These are phyloP conservation scores for Vinca minor DNA, from an alignment of 257 asterid species.

Conservation along the genomic window DNA sequence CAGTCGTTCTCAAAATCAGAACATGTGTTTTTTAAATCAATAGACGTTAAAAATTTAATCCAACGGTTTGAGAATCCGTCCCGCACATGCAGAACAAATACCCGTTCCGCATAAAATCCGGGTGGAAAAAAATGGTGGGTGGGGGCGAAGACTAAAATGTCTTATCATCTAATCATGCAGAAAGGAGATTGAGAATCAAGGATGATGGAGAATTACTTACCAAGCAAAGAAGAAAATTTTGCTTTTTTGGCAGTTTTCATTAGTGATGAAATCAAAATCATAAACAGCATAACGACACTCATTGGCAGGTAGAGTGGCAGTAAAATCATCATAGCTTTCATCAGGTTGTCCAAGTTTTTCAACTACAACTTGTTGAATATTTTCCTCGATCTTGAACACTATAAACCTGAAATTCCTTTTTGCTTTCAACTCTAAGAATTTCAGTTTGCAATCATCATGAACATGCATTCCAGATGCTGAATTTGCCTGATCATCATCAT, in stretches of 20 bases:
- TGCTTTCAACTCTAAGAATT: slow-evolving; percentile 59
- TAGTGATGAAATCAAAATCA: slow-evolving; percentile 68
- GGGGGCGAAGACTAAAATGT: too few relatives aligned
- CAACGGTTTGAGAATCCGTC: too few relatives aligned
- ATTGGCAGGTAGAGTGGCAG: slow-evolving; percentile 44
- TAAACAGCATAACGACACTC: slow-evolving; percentile 85
- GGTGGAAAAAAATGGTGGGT: too few relatives aligned
- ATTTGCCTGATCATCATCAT: slow-evolving; percentile 42
- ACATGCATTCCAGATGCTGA: slow-evolving; percentile 75
- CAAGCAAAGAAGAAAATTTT: slow-evolving; percentile 77
- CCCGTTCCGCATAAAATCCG: too few relatives aligned
- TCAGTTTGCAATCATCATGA: slow-evolving; percentile 63
- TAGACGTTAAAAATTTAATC: too few relatives aligned
- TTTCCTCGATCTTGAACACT: slow-evolving; percentile 49
- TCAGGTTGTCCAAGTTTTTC: slow-evolving; percentile 62
- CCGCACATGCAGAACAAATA: too few relatives aligned
- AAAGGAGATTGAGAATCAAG: too few relatives aligned
- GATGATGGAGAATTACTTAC: too few relatives aligned
- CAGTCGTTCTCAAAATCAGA: too few relatives aligned
- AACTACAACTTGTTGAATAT: slow-evolving; percentile 47
- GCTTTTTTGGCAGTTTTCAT: slow-evolving; percentile 82
- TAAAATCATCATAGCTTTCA: slow-evolving; percentile 48
- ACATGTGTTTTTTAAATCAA: too few relatives aligned
- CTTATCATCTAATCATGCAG: too few relatives aligned
- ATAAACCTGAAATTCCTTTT: slow-evolving; percentile 69